Conservation (phyloP, 2,329 filamentous ascomycete genomes). For the Diaporthe aspalathi region DNA sequence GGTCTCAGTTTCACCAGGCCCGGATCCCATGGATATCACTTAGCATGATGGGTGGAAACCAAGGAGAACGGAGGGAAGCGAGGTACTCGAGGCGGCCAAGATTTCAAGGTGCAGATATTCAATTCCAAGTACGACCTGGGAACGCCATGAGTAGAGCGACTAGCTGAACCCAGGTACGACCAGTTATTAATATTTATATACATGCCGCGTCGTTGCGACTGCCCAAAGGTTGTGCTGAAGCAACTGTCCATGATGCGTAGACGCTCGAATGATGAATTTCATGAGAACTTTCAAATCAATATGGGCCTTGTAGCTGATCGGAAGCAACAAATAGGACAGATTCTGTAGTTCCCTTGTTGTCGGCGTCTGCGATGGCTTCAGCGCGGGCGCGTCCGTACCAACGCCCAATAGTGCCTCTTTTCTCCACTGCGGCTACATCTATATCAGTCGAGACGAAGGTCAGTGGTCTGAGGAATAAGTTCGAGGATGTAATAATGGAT, state of each 20-base stretch:
- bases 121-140: too few species aligned
- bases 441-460: too few species aligned
- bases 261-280: too few species aligned
- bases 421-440: not conserved
- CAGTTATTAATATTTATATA: not conserved
- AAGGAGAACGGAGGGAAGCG: too few species aligned
- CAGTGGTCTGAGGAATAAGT: constrained; percentile 26
- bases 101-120: too few species aligned
- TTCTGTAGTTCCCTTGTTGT: constrained; percentile 39
- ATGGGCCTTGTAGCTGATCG: not conserved
- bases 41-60: too few species aligned
- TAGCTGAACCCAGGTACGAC: too few species aligned
- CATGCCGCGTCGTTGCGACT: not conserved
- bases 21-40: too few species aligned
- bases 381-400: constrained; percentile 38
- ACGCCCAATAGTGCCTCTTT: constrained; percentile 20
- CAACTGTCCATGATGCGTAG: not conserved
- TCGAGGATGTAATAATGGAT: not conserved
- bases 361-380: constrained; percentile 38
- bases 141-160: too few species aligned
- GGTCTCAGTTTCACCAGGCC: too few species aligned
- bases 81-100: too few species aligned
- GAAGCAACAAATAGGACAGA: constrained; percentile 23
- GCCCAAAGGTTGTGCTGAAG: not conserved
- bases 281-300: not conserved